Evolutionary conservation across 768 basidiomycete genomes (phyloP).

Genomic region (Sutorius australiensis): DNA sequence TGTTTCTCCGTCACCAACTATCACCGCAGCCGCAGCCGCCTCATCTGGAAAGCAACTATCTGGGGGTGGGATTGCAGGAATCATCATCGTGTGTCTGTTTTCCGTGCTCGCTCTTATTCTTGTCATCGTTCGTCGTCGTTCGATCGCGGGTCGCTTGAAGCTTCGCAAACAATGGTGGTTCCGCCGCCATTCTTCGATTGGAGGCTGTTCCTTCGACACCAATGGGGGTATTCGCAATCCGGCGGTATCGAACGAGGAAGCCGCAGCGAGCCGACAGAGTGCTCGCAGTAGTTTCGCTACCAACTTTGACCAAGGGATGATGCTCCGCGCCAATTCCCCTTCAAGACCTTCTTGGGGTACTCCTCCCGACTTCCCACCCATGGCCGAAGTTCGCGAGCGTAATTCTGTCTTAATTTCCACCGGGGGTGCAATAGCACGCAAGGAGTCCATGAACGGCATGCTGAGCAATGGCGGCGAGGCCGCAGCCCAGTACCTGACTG

Average conservation of each 20-base stretch:
- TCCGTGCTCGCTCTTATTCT: constrained; percentile 35
- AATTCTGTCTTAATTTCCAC: constrained; percentile 22
- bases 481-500: constrained; percentile 39
- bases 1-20: constrained; percentile 14
- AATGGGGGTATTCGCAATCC: constrained; percentile 12
- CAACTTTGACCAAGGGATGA: constrained; percentile 45
- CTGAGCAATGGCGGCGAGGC: constrained; percentile 35
- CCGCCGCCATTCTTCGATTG: constrained; percentile 13
- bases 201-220: constrained; percentile 6
- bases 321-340: constrained; percentile 23
- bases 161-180: constrained; percentile 48
- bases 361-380: constrained; percentile 46
- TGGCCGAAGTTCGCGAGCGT: constrained; percentile 50
- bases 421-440: constrained; percentile 24
- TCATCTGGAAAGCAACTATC: constrained; percentile 35
- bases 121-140: constrained; percentile 46
- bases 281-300: constrained; percentile 64
- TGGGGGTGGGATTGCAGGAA: constrained; percentile 46
- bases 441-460: constrained; percentile 40
- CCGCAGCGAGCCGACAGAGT: constrained; percentile 26
- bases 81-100: constrained; percentile 33
- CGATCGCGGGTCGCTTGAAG: constrained; percentile 39
- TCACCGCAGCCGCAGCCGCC: constrained; percentile 1
- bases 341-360: constrained; percentile 2
- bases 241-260: constrained; percentile 12